Percentiles rank a stretch among this genome's conserved stretches.
Evolutionary conservation across 768 basidiomycete genomes (phyloP).

Genomic region (Leccinum boreale): DNA sequence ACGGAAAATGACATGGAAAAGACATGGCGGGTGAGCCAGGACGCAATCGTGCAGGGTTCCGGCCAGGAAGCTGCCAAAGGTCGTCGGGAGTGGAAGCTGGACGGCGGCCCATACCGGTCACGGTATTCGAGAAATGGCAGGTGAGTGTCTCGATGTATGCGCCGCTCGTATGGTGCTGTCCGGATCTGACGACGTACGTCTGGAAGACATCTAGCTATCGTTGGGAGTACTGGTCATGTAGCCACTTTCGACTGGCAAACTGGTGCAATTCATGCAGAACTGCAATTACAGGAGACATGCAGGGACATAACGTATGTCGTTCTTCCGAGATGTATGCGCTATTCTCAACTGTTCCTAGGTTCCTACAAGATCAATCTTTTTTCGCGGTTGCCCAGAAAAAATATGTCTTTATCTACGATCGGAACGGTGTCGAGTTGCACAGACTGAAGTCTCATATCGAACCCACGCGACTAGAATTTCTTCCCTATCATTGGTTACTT

Average conservation of each 20-base stretch:
- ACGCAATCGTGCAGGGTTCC: constrained; percentile 64
- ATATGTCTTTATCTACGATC: constrained; percentile 95
- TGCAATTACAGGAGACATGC: constrained; percentile 87
- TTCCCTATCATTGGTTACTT: constrained; percentile 95
- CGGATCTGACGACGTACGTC: not conserved
- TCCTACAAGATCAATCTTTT: constrained; percentile 88
- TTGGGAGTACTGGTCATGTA: constrained; percentile 78
- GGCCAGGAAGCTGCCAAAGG: constrained; percentile 76
- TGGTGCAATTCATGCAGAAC: constrained; percentile 79
- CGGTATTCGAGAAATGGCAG: constrained; percentile 91
- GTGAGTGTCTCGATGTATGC: constrained; percentile 39
- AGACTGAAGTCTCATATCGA: constrained; percentile 82
- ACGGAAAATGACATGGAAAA: constrained; percentile 78
- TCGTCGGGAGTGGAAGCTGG: constrained; percentile 73
- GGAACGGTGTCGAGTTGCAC: constrained; percentile 90
- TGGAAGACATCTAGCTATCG: constrained; percentile 79
- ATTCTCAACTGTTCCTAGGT: constrained; percentile 42
- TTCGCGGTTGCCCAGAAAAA: constrained; percentile 96
- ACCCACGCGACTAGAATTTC: constrained; percentile 84
- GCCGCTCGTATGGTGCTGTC: not conserved
- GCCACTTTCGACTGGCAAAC: constrained; percentile 94
- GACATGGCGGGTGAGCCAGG: constrained; percentile 87
- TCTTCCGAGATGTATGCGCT: not conserved
- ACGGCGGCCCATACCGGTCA: constrained; percentile 80
- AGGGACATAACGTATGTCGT: constrained; percentile 81